Conservation (phyloP, 2,329 filamentous ascomycete genomes). For the Fusarium succisae region DNA sequence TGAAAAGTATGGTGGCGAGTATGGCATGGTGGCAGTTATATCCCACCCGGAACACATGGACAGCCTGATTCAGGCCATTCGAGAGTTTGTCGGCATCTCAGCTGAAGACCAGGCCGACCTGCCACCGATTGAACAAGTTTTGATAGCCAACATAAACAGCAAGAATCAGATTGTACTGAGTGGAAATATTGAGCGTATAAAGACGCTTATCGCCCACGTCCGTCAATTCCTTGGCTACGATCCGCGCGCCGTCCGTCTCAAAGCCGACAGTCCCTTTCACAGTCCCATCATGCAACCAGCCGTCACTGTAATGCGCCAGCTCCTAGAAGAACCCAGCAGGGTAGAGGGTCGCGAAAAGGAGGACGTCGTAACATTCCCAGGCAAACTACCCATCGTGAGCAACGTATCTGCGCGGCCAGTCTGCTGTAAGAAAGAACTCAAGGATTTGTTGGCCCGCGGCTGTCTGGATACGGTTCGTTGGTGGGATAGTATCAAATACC, state of each 20-base stretch:
- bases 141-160: conserved; percentile 93
- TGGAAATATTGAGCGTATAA: conserved; percentile 85
- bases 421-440: conserved; percentile 74
- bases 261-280: conserved; percentile 90
- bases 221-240: conserved; percentile 92
- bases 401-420: conserved; percentile 89
- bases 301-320: conserved; percentile 73
- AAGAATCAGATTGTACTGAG: conserved; percentile 96
- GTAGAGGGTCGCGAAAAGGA: conserved; percentile 62
- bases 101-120: conserved; percentile 73
- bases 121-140: conserved; percentile 84
- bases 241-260: conserved; percentile 84
- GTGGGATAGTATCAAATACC: conserved; percentile 92
- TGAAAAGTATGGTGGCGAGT: conserved; percentile 77
- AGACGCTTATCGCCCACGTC: conserved; percentile 82
- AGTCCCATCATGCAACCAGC: conserved; percentile 92
- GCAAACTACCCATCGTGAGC: conserved; percentile 79
- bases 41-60: conserved; percentile 83
- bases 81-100: conserved; percentile 79
- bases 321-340: conserved; percentile 69
- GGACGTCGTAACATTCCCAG: conserved; percentile 80
- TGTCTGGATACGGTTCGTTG: conserved; percentile 93
- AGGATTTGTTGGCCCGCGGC: conserved; percentile 80
- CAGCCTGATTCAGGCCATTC: conserved; percentile 75
- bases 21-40: conserved; percentile 93